Base-by-base conservation (phyloP, 148 eudicot species). In the Rhododendron griersonianum region DNA sequence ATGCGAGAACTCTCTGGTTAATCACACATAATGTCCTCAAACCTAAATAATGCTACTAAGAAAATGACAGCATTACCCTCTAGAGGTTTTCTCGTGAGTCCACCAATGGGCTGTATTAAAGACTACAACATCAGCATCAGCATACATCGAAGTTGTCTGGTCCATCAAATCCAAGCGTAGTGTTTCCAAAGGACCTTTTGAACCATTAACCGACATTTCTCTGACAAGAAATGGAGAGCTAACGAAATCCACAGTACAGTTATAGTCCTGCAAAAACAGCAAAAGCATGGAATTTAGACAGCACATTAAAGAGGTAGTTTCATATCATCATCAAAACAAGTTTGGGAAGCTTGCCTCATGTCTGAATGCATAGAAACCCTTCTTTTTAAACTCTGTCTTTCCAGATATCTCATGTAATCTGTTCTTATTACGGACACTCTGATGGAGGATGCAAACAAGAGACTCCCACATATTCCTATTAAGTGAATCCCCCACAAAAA, bases 391-490 rank as follows among this genome's bases (percentile, higher is more conserved):
- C 19, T 95, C 94, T 35, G 81, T 88, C 89, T 87, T 93, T 28
- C 99, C 99, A 0, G 95, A 93, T 73, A 93, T 90, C 92, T 94
- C 98, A 79, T 90, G 90, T 55, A 95, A 96, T 86, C 89, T 88
- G 21, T 81, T 87, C 91, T 96, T 95, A 91, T 95, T 80, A 65
- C 18, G 69, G 73, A 94, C 82, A 41, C 91, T 90, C 33, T 91
- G 89, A 25, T 90, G 90, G 55, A 95, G 96, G 28, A 93, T 87
- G 91, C 99, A 96, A 83, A 94, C 93, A 81, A 96, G 96, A 87
- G 99, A 96, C 87, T 96, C 99, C 99, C 98, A 95, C 98, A 96
- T 96, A 90, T 96, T 96, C 83, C 99, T 88, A 83, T 96, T 96
- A 8, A 96, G 87, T 0, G 99, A 96, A 84, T 95, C 99, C 39